Evolutionary conservation across 306 rosid genomes (phyloP).

Genomic region (Cucumis cinereus): DNA sequence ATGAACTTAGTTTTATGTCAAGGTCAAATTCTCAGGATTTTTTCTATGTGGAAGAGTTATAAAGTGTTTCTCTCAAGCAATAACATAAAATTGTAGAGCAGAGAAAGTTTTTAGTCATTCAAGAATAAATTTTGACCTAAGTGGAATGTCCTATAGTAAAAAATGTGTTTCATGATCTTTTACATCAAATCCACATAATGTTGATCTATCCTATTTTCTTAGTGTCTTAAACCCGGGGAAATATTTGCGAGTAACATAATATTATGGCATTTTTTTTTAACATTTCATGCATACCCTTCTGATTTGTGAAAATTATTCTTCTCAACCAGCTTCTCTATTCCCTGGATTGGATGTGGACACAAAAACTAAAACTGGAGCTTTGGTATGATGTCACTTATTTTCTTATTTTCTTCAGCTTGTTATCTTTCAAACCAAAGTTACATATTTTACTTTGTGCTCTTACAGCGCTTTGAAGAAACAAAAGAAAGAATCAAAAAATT

Average conservation of each 20-base stretch:
- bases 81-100: not conserved
- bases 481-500: conserved; percentile 45
- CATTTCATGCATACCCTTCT: conserved; percentile 14
- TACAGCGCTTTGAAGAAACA: conserved; percentile 41
- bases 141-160: no score
- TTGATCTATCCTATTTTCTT: no score
- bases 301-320: not conserved
- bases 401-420: not conserved
- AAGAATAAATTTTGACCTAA: no score
- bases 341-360: conserved; percentile 4
- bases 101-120: no score
- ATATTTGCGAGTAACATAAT: not conserved
- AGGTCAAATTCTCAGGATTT: not conserved
- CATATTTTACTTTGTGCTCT: not conserved
- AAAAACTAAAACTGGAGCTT: conserved; percentile 6
- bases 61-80: not conserved
- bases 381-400: conserved; percentile 14
- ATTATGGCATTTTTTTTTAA: not conserved
- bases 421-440: not conserved
- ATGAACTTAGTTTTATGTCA: not conserved
- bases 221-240: no score
- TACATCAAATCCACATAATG: no score
- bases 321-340: conserved; percentile 12
- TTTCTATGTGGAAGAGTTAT: not conserved
- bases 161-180: no score